Base-by-base conservation (phyloP, 2,329 filamentous ascomycete genomes). In the Neonectria magnoliae region DNA sequence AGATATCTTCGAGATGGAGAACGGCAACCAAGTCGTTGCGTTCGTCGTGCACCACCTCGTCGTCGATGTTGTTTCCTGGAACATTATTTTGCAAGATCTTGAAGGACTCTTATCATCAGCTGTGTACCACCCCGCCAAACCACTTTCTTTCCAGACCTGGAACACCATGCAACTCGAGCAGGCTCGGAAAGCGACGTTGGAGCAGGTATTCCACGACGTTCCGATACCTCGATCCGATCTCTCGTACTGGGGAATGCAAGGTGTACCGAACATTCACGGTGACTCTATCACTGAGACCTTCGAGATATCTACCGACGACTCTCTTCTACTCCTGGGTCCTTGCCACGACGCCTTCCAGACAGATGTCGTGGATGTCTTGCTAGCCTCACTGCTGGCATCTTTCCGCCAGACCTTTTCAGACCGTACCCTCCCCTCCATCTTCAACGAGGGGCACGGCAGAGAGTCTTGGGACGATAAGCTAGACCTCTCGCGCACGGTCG, bases 21-120 rank as follows among this genome's bases (percentile, higher is more conserved):
- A 5, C 5, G 36, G 50, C 5, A 38, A 66, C 6, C 54, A 74
- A 11, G 66, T 76, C 7, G 47, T 68, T 14, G 57, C 77, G 1
- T 77, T 76, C 29, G 48, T 79, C 27, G 62, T 57, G 4, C 75
- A 77, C 27, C 76, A 78, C 51, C 70, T 78, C 6, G 74, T 77
- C 9, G 76, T 82, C 44, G 80, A 82, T 56, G 69, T 82, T 4
- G 81, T 82, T 5, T 80, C 79, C 1, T 83, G 81, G 81, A 73
- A 79, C 11, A 70, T 82, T 5, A 70, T 82, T 2, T 71, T 82
- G 0, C 77, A 80, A 56, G 80, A 83, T 55, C 69, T 83, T 3
- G 80, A 82, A 53, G 76, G 76, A 5, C 61, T 80, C 1, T 70
- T 82, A n/a, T 68, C 77, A 36, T 48, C 55, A 27, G 14, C 18